phyloP scores from a whole-genome alignment of 306 rosid species.

The Corylus avellana region DNA sequence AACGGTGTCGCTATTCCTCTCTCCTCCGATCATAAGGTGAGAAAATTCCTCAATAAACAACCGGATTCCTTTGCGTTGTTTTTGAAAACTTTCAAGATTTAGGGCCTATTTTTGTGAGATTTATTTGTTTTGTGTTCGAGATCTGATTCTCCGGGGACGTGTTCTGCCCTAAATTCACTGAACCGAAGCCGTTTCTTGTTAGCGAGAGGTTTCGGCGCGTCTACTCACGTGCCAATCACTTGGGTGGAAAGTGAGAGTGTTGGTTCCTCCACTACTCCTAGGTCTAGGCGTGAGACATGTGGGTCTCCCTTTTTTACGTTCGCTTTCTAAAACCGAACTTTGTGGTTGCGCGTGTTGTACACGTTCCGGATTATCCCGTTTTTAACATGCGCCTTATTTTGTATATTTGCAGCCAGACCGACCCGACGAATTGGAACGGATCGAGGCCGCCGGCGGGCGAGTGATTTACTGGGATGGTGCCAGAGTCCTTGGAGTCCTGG shows the following conservation, averaged over 20 bases:
- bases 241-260: background rate
- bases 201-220: constrained; percentile 5
- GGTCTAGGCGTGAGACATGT: background rate
- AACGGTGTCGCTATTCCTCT: constrained; percentile 65
- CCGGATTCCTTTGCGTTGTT: too few relatives aligned
- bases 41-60: background rate
- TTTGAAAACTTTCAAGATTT: too few relatives aligned
- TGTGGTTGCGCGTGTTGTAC: background rate
- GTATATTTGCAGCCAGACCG: constrained; percentile 72
- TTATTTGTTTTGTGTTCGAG: background rate
- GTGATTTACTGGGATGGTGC: constrained; percentile 92
- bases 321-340: background rate
- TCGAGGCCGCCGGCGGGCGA: constrained; percentile 77
- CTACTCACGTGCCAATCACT: background rate
- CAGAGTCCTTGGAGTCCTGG: constrained; percentile 82
- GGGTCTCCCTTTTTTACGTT: background rate
- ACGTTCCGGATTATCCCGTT: background rate
- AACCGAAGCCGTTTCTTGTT: background rate
- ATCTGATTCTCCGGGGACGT: background rate
- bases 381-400: constrained; percentile 1
- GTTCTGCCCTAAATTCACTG: background rate
- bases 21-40: constrained; percentile 86
- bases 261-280: background rate
- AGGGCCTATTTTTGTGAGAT: too few relatives aligned
- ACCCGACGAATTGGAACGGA: constrained; percentile 77